These are phyloP conservation scores for Pichia nakasei DNA, from an alignment of 805 yeast genomes.

Conservation along the genomic window DNA sequence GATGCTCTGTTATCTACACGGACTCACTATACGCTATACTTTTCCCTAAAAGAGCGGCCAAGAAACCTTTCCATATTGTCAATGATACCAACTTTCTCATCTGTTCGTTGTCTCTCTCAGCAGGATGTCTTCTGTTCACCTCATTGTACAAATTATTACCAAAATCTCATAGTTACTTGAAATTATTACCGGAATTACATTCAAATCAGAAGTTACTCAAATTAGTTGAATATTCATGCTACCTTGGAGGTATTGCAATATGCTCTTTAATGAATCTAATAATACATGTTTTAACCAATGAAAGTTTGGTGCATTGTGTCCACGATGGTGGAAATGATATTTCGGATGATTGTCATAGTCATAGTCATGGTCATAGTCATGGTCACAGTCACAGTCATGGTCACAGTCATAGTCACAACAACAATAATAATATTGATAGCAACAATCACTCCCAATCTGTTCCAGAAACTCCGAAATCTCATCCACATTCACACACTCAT, in stretches of 20 bases:
- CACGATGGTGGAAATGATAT: constrained; percentile 49
- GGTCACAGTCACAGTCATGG: constrained; percentile 6
- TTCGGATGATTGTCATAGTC: no score
- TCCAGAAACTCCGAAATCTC: neutral
- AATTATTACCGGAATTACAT: constrained; percentile 20
- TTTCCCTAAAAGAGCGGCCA: constrained; percentile 33
- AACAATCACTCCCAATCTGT: no score
- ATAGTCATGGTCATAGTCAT: neutral
- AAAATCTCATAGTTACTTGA: constrained; percentile 42
- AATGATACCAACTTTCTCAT: constrained; percentile 59
- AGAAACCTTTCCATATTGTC: constrained; percentile 42
- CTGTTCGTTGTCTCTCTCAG: constrained; percentile 64
- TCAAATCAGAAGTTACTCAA: constrained; percentile 26
- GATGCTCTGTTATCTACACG: constrained; percentile 55
- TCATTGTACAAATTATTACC: constrained; percentile 75
- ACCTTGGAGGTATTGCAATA: constrained; percentile 44
- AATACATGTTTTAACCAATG: constrained; percentile 69
- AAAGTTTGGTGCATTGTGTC: constrained; percentile 78
- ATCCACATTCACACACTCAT: constrained; percentile 10
- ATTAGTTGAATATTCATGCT: constrained; percentile 33
- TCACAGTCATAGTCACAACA: constrained; percentile 1
- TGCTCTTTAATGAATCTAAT: constrained; percentile 55
- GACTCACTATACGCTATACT: constrained; percentile 45
- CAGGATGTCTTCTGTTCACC: constrained; percentile 79
- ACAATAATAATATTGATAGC: no score